Base-by-base conservation (phyloP, 2,329 filamentous ascomycete species). In the Rosellinia necatrix region DNA sequence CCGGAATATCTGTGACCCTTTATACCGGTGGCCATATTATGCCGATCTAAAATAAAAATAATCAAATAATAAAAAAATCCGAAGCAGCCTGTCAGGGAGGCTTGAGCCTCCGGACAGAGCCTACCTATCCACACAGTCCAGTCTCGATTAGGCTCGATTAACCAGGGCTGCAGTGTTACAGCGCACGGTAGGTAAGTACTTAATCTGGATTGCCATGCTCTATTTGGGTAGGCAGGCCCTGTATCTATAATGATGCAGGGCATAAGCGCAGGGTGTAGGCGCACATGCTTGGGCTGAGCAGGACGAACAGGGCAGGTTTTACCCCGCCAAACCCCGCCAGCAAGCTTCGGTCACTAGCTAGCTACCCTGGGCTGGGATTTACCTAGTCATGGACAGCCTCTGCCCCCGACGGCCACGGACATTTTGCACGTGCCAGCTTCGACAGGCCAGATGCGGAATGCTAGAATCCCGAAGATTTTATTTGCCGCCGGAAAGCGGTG, bases 251-350 rank as follows among this genome's bases (percentile, higher is more conserved):
- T 22, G 32, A 49, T 24, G 42, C 22, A 10, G 34, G 17, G n/a
- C 10, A 15, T 12, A n/a, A n/a, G n/a, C n/a, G n/a, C n/a, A n/a
- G n/a, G n/a, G n/a, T n/a, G n/a, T n/a, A n/a, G n/a, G 38, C 29
- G 30, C 40, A 50, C 9, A 5, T 29, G 40, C 30, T 52, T 30
- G 35, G 41, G 37, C 29, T 52, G 49, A 37, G 40, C 15, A 27
- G 4, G 6, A 52, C 42, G 48, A 41, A 34, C 42, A 52, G 22
- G 21, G 10, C 24, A 40, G 19, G 32, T 21, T 49, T 53, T 42
- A 44, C 56, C 56, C 59, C 59, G 56, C 59, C 56, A 59, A 60
- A 49, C 58, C 58, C 58, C 55, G 55, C 58, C 51, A 43, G 21
- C 17, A 21, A 29, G 13, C 21, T 29, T 40, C 21, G 37, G 13